Conservation (phyloP, 192 early-diverging fungal species). For the Entrophospora sp. region DNA sequence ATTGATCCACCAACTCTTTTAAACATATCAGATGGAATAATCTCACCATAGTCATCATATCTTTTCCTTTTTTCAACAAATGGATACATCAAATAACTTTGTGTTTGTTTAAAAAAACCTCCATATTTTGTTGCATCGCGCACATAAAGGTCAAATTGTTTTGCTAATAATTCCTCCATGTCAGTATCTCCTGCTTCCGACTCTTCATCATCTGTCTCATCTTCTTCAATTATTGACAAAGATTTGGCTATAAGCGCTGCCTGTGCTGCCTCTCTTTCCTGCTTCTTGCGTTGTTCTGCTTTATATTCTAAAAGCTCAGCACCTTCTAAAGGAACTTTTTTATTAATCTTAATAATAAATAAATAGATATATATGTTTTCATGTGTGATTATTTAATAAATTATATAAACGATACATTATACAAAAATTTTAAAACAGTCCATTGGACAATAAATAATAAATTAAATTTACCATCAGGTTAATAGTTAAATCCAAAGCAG, state of each 20-base stretch:
- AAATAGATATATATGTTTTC: too few species aligned
- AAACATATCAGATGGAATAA: constrained; percentile 55
- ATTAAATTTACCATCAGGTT: too few species aligned
- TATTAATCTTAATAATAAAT: too few species aligned
- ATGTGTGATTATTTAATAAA: too few species aligned
- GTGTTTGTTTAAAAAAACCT: constrained; percentile 66
- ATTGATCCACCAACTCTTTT: too few species aligned
- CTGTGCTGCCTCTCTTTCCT: too few species aligned
- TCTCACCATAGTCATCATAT: constrained; percentile 90
- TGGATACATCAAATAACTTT: constrained; percentile 82
- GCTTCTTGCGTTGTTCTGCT: constrained; percentile 48
- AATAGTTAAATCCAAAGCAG: too few species aligned
- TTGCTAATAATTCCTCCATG: constrained; percentile 33
- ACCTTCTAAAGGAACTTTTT: too few species aligned
- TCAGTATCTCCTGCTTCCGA: constrained; percentile 46
- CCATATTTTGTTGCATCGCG: constrained; percentile 62
- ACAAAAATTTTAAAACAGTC: too few species aligned
- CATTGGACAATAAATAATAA: too few species aligned
- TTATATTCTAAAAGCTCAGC: constrained; percentile 65
- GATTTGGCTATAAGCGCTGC: too few species aligned
- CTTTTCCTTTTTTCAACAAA: constrained; percentile 67
- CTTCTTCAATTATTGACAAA: constrained; percentile 76
- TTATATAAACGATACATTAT: too few species aligned
- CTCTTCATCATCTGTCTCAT: constrained; percentile 46
- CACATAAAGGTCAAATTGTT: constrained; percentile 74